These are phyloP conservation scores for Botryosphaeria dothidea DNA, from an alignment of 2,329 filamentous ascomycete species.

Conservation along the genomic window DNA sequence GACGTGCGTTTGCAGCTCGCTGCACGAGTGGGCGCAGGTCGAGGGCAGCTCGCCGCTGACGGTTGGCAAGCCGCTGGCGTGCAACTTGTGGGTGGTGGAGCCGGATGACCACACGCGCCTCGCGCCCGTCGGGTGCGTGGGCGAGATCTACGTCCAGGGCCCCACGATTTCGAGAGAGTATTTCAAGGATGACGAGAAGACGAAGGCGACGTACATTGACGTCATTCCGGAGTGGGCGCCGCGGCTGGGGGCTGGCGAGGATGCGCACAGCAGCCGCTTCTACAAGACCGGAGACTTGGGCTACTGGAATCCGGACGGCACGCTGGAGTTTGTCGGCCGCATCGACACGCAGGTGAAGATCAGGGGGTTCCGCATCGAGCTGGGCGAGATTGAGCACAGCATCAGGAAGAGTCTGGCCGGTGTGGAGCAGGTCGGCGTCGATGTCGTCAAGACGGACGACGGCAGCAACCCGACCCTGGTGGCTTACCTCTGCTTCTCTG, in stretches of 20 bases:
- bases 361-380: conserved; percentile 47
- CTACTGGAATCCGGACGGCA: conserved; percentile 34
- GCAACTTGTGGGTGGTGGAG: conserved; percentile 32
- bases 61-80: neutral
- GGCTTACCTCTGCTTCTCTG: neutral
- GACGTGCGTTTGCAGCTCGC: neutral
- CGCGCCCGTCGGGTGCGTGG: conserved; percentile 36
- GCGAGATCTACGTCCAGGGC: conserved; percentile 37
- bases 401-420: conserved; percentile 26
- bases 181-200: conserved; percentile 35
- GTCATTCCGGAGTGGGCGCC: conserved; percentile 29
- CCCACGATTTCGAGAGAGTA: conserved; percentile 37
- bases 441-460: neutral
- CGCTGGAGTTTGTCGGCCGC: conserved; percentile 37
- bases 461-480: neutral
- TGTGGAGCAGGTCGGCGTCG: neutral
- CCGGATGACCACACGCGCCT: conserved; percentile 33
- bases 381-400: conserved; percentile 49
- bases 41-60: neutral
- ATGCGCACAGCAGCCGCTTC: conserved; percentile 23
- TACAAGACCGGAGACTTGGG: conserved; percentile 38
- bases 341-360: conserved; percentile 41
- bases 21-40: neutral
- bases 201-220: conserved; percentile 31
- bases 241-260: neutral